These are phyloP conservation scores for Aspergillus sp. DNA, from an alignment of 2,329 filamentous ascomycete genomes.

Conservation along the genomic window DNA sequence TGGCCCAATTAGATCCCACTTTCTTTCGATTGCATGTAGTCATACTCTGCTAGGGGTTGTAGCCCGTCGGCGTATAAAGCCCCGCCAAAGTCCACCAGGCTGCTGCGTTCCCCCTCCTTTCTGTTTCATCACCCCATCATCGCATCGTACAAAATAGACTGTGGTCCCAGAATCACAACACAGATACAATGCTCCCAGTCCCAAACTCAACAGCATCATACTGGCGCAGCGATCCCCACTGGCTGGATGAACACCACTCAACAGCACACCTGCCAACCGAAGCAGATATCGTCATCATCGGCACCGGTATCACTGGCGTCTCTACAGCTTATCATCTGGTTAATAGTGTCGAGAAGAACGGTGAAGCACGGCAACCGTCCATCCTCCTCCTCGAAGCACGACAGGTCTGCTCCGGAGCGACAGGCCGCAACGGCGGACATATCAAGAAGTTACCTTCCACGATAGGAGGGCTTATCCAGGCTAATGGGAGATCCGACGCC, in stretches of 20 bases:
- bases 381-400: constrained; percentile 44
- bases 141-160: too few species aligned
- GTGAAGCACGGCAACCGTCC: constrained; percentile 19
- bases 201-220: constrained; percentile 11
- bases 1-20: too few species aligned
- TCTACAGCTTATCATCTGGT: background rate
- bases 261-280: constrained; percentile 34
- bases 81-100: too few species aligned
- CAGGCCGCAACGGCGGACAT: constrained; percentile 31
- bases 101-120: too few species aligned
- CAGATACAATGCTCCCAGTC: constrained; percentile 8
- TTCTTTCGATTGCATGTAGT: too few species aligned
- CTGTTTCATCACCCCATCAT: too few species aligned
- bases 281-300: constrained; percentile 49
- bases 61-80: too few species aligned
- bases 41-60: too few species aligned
- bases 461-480: background rate
- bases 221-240: constrained; percentile 18
- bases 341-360: background rate
- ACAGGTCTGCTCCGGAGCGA: constrained; percentile 38
- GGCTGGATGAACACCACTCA: constrained; percentile 15
- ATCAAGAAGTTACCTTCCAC: constrained; percentile 36
- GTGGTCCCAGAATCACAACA: background rate
- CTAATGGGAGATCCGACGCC: background rate
- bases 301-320: constrained; percentile 16